These are phyloP conservation scores for Globisporangium cederbergense DNA, from an alignment of 352 stramenopile species.

Conservation along the genomic window DNA sequence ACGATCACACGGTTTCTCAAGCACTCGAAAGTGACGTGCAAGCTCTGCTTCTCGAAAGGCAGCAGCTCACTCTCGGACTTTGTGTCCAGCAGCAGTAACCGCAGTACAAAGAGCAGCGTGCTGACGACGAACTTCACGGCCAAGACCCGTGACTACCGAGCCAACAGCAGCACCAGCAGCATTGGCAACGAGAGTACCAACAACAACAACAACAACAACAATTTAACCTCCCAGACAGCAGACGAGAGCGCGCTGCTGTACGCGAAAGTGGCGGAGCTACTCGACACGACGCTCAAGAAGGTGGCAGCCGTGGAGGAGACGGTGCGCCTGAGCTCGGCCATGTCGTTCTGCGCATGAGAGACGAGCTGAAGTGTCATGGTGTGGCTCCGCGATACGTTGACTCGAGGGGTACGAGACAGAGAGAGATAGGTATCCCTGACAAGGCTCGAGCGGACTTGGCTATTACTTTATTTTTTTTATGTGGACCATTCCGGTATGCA, in stretches of 20 bases:
- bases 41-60: slow-evolving; percentile 54
- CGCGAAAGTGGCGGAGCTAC: slow-evolving; percentile 63
- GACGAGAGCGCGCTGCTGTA: slow-evolving; percentile 50
- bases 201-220: slow-evolving; percentile 13
- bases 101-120: slow-evolving; percentile 9
- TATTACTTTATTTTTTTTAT: not conserved
- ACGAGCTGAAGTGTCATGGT: not conserved
- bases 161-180: slow-evolving; percentile 9
- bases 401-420: not conserved
- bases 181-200: slow-evolving; percentile 25
- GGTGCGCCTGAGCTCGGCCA: slow-evolving; percentile 66
- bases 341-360: slow-evolving; percentile 59
- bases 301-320: slow-evolving; percentile 72
- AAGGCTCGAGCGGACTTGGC: not conserved
- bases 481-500: too few relatives aligned
- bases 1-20: slow-evolving; percentile 80
- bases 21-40: slow-evolving; percentile 73
- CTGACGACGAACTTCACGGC: slow-evolving; percentile 9
- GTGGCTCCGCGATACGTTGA: not conserved
- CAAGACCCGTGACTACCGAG: not conserved
- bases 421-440: not conserved
- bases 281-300: slow-evolving; percentile 74
- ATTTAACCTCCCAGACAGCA: slow-evolving; percentile 13
- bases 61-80: slow-evolving; percentile 2
- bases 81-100: slow-evolving; percentile 7